Evolutionary conservation across 495 filamentous ascomycete genomes (phyloP).

Genomic region (Niebla homalea): DNA sequence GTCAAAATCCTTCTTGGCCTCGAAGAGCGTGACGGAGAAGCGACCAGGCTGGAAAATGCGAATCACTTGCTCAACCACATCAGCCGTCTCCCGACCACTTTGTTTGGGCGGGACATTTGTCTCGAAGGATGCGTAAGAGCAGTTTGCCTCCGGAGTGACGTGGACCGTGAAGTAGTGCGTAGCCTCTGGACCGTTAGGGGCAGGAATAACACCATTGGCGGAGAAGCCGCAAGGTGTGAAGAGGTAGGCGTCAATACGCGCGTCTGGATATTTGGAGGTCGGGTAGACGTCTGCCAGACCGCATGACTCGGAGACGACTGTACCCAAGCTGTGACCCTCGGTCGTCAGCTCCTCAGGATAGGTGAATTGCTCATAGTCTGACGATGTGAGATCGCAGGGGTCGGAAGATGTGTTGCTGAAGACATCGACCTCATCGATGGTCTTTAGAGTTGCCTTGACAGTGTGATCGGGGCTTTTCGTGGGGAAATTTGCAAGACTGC

Average conservation of each 20-base stretch:
- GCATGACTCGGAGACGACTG: slow-evolving; percentile 80
- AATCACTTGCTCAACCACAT: slow-evolving; percentile 87
- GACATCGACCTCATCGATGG: slow-evolving; percentile 49
- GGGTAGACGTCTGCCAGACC: slow-evolving; percentile 87
- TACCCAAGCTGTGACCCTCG: slow-evolving; percentile 88
- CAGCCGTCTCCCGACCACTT: slow-evolving; percentile 74
- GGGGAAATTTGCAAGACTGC: slow-evolving; percentile 30
- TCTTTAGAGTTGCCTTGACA: slow-evolving; percentile 22
- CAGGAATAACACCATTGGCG: slow-evolving; percentile 90
- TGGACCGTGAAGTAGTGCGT: slow-evolving; percentile 98
- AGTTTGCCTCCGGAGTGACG: slow-evolving; percentile 93
- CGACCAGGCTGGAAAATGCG: slow-evolving; percentile 89
- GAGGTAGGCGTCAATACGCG: slow-evolving; percentile 88
- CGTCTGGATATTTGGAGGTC: slow-evolving; percentile 73
- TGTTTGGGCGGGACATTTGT: slow-evolving; percentile 93
- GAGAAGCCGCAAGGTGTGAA: slow-evolving; percentile 98
- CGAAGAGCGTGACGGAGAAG: slow-evolving; percentile 95
- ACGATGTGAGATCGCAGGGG: slow-evolving; percentile 42
- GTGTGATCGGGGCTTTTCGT: not conserved
- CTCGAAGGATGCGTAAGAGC: slow-evolving; percentile 98
- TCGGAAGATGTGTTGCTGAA: slow-evolving; percentile 69
- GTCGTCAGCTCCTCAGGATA: slow-evolving; percentile 67
- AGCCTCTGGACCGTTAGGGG: slow-evolving; percentile 45
- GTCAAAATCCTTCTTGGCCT: slow-evolving; percentile 52
- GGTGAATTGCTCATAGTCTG: slow-evolving; percentile 36